phyloP scores from a whole-genome alignment of 2,329 filamentous ascomycete species.

The Curvularia hawaiiensis region DNA sequence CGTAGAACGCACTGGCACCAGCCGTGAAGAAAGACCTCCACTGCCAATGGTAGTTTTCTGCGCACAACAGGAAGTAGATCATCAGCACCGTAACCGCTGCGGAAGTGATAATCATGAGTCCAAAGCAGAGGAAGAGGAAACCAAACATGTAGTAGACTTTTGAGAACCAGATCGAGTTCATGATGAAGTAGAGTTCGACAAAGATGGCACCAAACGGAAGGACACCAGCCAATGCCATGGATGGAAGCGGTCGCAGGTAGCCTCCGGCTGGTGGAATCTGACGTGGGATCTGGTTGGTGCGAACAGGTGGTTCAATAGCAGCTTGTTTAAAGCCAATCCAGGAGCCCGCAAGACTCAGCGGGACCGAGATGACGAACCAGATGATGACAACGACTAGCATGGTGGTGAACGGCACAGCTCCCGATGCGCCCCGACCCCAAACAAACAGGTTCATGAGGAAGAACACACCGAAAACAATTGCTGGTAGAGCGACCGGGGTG shows the following conservation, averaged over 20 bases:
- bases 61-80: conserved; percentile 94
- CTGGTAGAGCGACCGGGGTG: conserved; percentile 85
- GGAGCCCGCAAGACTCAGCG: conserved; percentile 85
- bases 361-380: conserved; percentile 97
- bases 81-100: conserved; percentile 91
- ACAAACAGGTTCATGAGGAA: conserved; percentile 96
- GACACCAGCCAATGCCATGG: conserved; percentile 89
- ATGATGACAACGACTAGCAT: conserved; percentile 94
- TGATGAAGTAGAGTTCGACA: conserved; percentile 98
- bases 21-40: conserved; percentile 94
- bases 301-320: conserved; percentile 78
- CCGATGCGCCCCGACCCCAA: conserved; percentile 90
- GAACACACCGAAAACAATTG: conserved; percentile 83
- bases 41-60: conserved; percentile 99
- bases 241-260: conserved; percentile 85
- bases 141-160: conserved; percentile 99
- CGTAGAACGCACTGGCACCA: conserved; percentile 87
- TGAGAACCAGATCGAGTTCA: conserved; percentile 98
- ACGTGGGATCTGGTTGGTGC: conserved; percentile 96
- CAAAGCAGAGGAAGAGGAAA: conserved; percentile 97
- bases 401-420: conserved; percentile 93
- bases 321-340: conserved; percentile 85
- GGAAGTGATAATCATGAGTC: conserved; percentile 93
- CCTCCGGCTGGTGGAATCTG: conserved; percentile 87
- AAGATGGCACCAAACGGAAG: conserved; percentile 97